A percentile compares a stretch with the other conserved stretches of the same genome.
Conservation (phyloP, 2,329 filamentous ascomycete species). For the Colletotrichum theobromicola region DNA sequence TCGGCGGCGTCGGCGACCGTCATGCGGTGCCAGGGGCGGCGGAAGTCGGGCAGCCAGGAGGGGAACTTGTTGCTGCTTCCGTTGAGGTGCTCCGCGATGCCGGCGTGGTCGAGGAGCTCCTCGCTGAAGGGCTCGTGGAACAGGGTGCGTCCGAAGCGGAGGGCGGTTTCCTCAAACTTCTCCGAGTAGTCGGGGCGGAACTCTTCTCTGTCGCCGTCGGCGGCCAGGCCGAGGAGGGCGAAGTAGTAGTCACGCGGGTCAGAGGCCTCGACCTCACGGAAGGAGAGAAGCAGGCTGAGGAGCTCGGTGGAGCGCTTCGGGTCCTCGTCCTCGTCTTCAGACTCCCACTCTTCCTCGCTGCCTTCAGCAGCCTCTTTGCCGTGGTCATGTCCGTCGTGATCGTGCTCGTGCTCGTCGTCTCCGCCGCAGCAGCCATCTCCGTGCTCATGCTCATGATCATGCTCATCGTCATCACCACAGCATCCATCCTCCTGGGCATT, state of each 20-base stretch:
- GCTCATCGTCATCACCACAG: background rate
- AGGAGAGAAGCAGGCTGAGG: slow-evolving; percentile 13
- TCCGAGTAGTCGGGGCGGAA: slow-evolving; percentile 19
- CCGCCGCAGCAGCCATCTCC: background rate
- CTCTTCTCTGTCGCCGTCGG: slow-evolving; percentile 18
- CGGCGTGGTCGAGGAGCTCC: slow-evolving; percentile 20
- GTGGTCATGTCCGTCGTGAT: background rate
- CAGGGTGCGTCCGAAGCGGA: slow-evolving; percentile 17
- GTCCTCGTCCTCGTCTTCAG: background rate
- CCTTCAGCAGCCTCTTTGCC: background rate
- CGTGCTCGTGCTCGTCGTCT: background rate
- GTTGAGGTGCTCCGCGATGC: slow-evolving; percentile 4
- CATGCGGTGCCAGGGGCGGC: slow-evolving; percentile 17
- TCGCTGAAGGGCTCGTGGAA: slow-evolving; percentile 18
- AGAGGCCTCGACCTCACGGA: slow-evolving; percentile 21
- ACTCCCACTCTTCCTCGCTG: slow-evolving; percentile 7
- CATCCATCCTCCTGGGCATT: background rate
- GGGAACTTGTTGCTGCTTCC: background rate
- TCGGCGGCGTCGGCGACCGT: slow-evolving; percentile 20
- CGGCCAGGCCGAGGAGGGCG: slow-evolving; percentile 15
- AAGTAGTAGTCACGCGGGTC: slow-evolving; percentile 21
- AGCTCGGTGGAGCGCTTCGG: slow-evolving; percentile 14
- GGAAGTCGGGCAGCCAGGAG: slow-evolving; percentile 19
- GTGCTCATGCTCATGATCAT: slow-evolving; percentile 2
- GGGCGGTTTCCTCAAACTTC: slow-evolving; percentile 13